Conservation (phyloP, 2,329 filamentous ascomycete genomes). For the Epichloe elymi region DNA sequence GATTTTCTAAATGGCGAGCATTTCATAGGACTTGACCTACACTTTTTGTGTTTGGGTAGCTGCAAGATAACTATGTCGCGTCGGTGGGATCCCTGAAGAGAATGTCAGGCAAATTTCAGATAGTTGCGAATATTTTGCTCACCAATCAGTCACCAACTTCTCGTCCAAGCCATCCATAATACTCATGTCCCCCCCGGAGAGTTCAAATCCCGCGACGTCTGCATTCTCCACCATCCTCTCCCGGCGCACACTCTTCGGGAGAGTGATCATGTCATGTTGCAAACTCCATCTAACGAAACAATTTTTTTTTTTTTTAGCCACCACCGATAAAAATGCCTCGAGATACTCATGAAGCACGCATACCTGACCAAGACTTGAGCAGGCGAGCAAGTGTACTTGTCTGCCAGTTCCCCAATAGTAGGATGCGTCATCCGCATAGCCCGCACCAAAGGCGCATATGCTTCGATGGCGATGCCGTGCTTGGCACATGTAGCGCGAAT, state of each 20-base stretch:
- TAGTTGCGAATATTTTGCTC: not conserved
- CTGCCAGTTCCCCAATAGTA: slow-evolving; percentile 45
- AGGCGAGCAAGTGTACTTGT: slow-evolving; percentile 56
- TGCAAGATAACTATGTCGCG: not conserved
- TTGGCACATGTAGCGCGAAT: slow-evolving; percentile 55
- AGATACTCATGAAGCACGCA: not conserved
- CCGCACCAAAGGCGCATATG: slow-evolving; percentile 66
- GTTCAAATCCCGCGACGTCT: slow-evolving; percentile 44
- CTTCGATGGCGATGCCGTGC: slow-evolving; percentile 58
- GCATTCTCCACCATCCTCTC: slow-evolving; percentile 54
- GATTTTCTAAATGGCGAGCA: no score
- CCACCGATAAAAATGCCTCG: no score
- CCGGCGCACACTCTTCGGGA: slow-evolving; percentile 58
- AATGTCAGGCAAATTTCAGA: not conserved
- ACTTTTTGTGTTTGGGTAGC: no score
- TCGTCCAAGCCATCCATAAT: slow-evolving; percentile 55
- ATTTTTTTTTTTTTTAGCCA: no score
- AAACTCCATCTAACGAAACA: slow-evolving; percentile 50
- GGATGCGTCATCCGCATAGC: slow-evolving; percentile 58
- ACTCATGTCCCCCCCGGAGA: slow-evolving; percentile 50
- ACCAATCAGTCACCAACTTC: slow-evolving; percentile 58
- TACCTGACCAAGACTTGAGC: slow-evolving; percentile 58
- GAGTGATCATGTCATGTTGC: slow-evolving; percentile 58
- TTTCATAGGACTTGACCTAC: no score
- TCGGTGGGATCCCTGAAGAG: slow-evolving; percentile 9